A percentile compares a stretch with the other conserved stretches of the same genome.
Conservation (phyloP, 805 yeast genomes). For the Metschnikowia continentalis region DNA sequence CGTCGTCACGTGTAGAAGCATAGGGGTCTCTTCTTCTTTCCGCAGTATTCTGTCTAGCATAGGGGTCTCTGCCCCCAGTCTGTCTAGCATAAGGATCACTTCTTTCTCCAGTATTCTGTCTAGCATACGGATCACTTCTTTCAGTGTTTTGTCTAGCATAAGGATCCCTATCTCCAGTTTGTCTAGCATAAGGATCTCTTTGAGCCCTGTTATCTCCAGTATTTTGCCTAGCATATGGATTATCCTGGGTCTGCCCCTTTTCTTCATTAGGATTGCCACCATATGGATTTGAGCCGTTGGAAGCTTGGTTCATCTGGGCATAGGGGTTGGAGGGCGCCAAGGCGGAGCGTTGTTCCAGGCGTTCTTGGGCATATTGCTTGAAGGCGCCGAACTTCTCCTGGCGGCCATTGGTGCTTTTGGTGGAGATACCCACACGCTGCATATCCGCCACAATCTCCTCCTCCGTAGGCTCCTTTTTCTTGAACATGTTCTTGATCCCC, state of each 20-base stretch:
- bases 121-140: neutral
- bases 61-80: neutral
- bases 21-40: neutral
- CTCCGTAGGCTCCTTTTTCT: constrained; percentile 48
- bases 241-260: neutral
- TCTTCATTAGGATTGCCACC: constrained; percentile 2
- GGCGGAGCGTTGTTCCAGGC: constrained; percentile 32
- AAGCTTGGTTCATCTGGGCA: constrained; percentile 23
- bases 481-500: constrained; percentile 46
- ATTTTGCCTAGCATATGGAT: constrained; percentile 3
- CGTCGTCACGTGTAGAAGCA: constrained; percentile 19
- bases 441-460: constrained; percentile 42
- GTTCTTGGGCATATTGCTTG: constrained; percentile 44
- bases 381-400: constrained; percentile 51
- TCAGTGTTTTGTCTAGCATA: neutral
- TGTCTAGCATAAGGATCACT: neutral
- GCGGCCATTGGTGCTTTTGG: constrained; percentile 30
- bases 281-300: constrained; percentile 14
- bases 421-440: constrained; percentile 39
- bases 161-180: neutral
- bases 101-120: neutral
- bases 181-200: neutral
- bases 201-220: neutral
- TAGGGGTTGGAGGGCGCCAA: constrained; percentile 41
- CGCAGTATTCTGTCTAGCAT: neutral